Base-by-base conservation (phyloP, 2,329 filamentous ascomycete genomes). In the Diaporthe sp. region DNA sequence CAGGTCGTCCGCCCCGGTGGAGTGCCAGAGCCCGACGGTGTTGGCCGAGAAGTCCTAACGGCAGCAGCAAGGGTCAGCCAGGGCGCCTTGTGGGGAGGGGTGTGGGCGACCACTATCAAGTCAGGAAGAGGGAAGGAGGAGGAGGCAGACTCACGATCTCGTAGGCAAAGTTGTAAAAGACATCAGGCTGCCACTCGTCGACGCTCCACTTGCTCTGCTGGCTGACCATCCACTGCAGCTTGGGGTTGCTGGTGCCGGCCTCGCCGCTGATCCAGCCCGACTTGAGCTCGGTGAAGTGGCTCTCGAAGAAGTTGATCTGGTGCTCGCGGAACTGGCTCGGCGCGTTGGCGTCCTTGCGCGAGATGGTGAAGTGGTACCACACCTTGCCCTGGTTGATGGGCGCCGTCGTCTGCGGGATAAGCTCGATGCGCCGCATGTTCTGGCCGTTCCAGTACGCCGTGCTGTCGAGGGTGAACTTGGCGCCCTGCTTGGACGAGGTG, bases 221-320 rank as follows among this genome's bases (percentile, higher is more conserved):
- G 76, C 87, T 87, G 13, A 91, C 90, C 83, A 91, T 89, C 92
- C 92, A 95, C 79, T 91, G 89, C 78, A 94, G 86, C 78, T 88
- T 88, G 57, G 87, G 84, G 76, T 89, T 87, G 28, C 82, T 82
- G 25, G 85, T 85, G 53, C 85, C 87, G 47, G 81, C 77, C 72
- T 86, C 84, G 63, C 88, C 88, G 72, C 83, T 84, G 71, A 92
- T 85, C 88, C 89, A 91, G 61, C 93, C 93, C 75, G 90, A 90
- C 86, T 94, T 94, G 82, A 95, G 84, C 86, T 94, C 93, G 17
- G 92, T 94, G 84, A 94, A 94, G 84, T 94, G 93, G 82, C 87
- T 90, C 85, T 94, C 92, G 85, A 91, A 92, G 83, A 89, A 88
- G 81, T 82, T 84, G 80, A 88, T 86, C 84, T 94, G 93, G 83